Evolutionary conservation across 148 eudicot species (phyloP).

Genomic region (Selenicereus undatus): DNA sequence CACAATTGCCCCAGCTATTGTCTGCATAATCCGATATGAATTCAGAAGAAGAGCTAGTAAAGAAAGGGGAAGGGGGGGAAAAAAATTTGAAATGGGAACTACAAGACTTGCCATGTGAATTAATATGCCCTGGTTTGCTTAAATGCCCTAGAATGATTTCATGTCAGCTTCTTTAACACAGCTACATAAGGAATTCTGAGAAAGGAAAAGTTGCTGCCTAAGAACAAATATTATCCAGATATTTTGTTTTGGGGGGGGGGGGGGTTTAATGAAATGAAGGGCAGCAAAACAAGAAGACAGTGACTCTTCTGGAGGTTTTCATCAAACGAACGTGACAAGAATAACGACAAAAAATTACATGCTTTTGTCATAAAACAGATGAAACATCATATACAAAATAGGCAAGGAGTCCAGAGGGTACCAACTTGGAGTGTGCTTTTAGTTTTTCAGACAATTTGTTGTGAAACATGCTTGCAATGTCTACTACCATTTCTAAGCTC

Average conservation of each 20-base stretch:
- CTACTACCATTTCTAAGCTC: too few species aligned
- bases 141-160: neutral
- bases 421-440: neutral
- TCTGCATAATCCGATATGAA: conserved; percentile 39
- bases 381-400: neutral
- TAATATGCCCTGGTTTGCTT: conserved; percentile 5
- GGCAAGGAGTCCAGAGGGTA: neutral
- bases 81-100: neutral
- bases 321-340: neutral
- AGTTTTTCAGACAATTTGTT: too few species aligned
- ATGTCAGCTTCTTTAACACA: conserved; percentile 13
- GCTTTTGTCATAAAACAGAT: neutral
- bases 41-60: neutral
- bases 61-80: neutral
- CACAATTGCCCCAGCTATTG: conserved; percentile 81
- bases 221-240: neutral
- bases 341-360: neutral
- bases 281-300: neutral
- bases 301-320: neutral
- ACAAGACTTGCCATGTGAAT: conserved; percentile 6
- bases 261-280: too few species aligned
- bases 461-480: too few species aligned
- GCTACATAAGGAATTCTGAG: conserved; percentile 13
- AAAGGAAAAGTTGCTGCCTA: conserved; percentile 8
- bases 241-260: too few species aligned